Base-by-base conservation (phyloP, 1,284 basidiomycete species). In the Spongispora temasekensis region DNA sequence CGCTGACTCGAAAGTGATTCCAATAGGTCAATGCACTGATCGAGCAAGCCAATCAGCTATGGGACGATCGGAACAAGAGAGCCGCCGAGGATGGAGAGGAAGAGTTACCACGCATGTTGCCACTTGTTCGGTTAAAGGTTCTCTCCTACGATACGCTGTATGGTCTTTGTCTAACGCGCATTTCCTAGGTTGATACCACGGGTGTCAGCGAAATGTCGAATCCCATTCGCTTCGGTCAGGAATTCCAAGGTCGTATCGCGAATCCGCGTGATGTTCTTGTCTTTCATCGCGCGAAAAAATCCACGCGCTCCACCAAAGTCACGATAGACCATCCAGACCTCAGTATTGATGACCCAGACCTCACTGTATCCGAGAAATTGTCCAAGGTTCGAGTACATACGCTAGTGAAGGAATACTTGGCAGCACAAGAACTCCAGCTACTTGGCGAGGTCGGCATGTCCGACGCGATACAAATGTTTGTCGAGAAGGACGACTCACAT, bases 161-260 rank as follows among this genome's bases (percentile, higher is more conserved):
- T 53, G 44, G 9, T 23, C 23, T 3, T 25, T 30, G 13, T 28
- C 57, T 13, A 30, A 9, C 53, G 19, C 25, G 42, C 30, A 25
- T 17, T 50, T 32, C 25, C 23, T 64, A 91, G 89, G 94, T 97
- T 27, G 95, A 98, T 72, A 97, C 95, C 1, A 94, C 93, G 0
- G 91, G 90, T 55, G 91, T 90, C 6, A 88, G 88, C 60, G 92
- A 94, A 66, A 94, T 95, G 78, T 93, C 91, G 53, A 99, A 99
- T 74, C 94, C 96, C 15, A 91, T 97, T 55, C 90, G 97, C 9
- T 98, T 99, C 72, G 97, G 97, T 1, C 95, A 97, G 74, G 94
- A 97, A 72, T 98, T 97, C 75, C 85, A 90, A 61, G 94, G 93
- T 2, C 86, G 85, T 25, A 86, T 99, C 17, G 97, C 97, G 12